Conservation (phyloP, 23 red algal genomes). For the Cyanidioschyzon merolae region DNA sequence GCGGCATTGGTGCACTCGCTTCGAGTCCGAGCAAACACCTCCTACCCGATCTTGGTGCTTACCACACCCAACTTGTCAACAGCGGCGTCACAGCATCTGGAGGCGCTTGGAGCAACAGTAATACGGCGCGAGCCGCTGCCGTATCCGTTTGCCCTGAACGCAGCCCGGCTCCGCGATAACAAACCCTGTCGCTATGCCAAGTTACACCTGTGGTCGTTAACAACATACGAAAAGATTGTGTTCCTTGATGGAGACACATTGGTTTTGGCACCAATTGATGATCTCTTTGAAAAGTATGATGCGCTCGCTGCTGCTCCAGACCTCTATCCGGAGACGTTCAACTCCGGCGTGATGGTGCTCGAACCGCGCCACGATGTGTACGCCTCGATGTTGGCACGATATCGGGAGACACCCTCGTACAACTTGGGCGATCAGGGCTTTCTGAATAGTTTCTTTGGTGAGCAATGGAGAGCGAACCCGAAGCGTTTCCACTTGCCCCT, state of each 20-base stretch:
- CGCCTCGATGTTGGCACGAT: slow-evolving; percentile 37
- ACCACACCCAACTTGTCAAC: slow-evolving; percentile 35
- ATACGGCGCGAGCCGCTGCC: slow-evolving; percentile 23
- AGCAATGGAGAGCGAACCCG: slow-evolving; percentile 29
- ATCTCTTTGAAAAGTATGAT: slow-evolving; percentile 36
- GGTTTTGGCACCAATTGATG: slow-evolving; percentile 36
- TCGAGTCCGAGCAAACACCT: slow-evolving; percentile 24
- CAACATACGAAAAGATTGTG: slow-evolving; percentile 51
- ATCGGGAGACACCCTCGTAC: slow-evolving; percentile 48
- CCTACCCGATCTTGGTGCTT: slow-evolving; percentile 45
- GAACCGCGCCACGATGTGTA: slow-evolving; percentile 36
- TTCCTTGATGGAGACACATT: slow-evolving; percentile 72
- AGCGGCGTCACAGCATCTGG: slow-evolving; percentile 23
- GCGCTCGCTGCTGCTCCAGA: slow-evolving; percentile 49
- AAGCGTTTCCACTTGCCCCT: slow-evolving; percentile 30
- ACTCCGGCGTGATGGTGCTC: slow-evolving; percentile 65
- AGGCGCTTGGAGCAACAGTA: slow-evolving; percentile 20
- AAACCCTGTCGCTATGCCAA: slow-evolving; percentile 74
- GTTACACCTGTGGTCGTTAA: slow-evolving; percentile 56
- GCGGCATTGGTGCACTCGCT: slow-evolving; percentile 39
- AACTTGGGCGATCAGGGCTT: slow-evolving; percentile 72
- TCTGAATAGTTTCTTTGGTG: slow-evolving; percentile 48
- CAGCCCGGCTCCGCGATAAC: slow-evolving; percentile 50
- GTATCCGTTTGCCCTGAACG: slow-evolving; percentile 58
- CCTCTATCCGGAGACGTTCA: slow-evolving; percentile 60